These are phyloP conservation scores for Alternaria gansuensis DNA, from an alignment of 2,329 filamentous ascomycete species.

Conservation along the genomic window DNA sequence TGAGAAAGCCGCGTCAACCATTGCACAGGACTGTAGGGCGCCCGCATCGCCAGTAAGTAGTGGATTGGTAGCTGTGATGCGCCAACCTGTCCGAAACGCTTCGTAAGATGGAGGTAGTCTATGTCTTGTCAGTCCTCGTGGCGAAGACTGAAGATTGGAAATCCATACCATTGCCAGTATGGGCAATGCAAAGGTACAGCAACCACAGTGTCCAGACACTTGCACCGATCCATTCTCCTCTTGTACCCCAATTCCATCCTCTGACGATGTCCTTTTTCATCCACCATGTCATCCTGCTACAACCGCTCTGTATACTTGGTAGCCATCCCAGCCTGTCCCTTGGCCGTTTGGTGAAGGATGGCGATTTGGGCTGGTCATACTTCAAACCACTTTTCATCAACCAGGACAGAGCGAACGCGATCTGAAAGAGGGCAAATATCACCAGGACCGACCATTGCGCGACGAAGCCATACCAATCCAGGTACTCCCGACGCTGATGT, in stretches of 20 bases:
- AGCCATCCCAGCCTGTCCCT: constrained; percentile 38
- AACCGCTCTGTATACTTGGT: constrained; percentile 32
- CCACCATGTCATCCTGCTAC: constrained; percentile 54
- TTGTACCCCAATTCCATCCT: constrained; percentile 61
- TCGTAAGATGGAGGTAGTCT: constrained; percentile 72
- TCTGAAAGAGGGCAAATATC: constrained; percentile 56
- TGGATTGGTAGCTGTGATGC: constrained; percentile 68
- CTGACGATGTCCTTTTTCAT: constrained; percentile 55
- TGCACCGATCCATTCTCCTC: constrained; percentile 61
- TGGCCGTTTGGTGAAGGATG: constrained; percentile 51
- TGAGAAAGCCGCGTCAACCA: constrained; percentile 64
- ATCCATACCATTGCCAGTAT: constrained; percentile 64
- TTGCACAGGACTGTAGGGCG: constrained; percentile 62
- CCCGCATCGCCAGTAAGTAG: constrained; percentile 64
- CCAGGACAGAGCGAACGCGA: constrained; percentile 52
- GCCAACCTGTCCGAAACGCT: constrained; percentile 67
- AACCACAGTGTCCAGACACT: constrained; percentile 63
- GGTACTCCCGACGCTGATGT: constrained; percentile 59
- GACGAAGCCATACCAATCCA: constrained; percentile 65
- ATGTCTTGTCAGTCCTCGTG: constrained; percentile 1
- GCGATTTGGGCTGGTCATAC: constrained; percentile 54
- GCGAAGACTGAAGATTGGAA: no score
- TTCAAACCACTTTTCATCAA: constrained; percentile 38
- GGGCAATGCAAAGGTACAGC: constrained; percentile 59
- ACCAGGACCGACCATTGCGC: constrained; percentile 65